A percentile compares a stretch with the other conserved stretches of the same genome.
These are phyloP conservation scores for Aotearoamyces nothofagi DNA, from an alignment of 2,329 filamentous ascomycete genomes.

Conservation along the genomic window DNA sequence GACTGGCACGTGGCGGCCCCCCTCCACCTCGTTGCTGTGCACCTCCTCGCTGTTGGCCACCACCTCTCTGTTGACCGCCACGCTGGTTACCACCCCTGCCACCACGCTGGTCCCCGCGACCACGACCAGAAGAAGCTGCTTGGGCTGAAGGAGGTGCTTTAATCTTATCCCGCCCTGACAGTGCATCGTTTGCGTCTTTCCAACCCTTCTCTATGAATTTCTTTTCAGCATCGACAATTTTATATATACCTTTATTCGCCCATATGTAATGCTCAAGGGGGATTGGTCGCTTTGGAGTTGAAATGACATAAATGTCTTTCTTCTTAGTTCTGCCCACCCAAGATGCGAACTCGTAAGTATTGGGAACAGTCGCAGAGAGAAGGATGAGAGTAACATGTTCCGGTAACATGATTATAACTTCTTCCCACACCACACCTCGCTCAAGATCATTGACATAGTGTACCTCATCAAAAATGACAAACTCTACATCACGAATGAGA, in stretches of 20 bases:
- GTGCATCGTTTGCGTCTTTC: conserved; percentile 78
- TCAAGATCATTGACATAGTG: conserved; percentile 97
- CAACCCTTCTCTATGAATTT: conserved; percentile 83
- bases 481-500: conserved; percentile 91
- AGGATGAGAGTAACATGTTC: conserved; percentile 94
- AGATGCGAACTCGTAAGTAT: conserved; percentile 93
- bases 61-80: conserved; percentile 32
- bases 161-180: conserved; percentile 69
- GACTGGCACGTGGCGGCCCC: conserved; percentile 30
- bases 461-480: conserved; percentile 97
- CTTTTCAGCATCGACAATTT: conserved; percentile 89
- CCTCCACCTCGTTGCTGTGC: conserved; percentile 32
- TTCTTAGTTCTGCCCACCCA: conserved; percentile 98
- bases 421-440: conserved; percentile 95
- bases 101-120: conserved; percentile 36
- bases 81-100: conserved; percentile 37
- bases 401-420: conserved; percentile 98
- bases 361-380: conserved; percentile 90
- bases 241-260: conserved; percentile 84
- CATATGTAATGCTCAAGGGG: conserved; percentile 93
- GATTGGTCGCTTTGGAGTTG: conserved; percentile 86
- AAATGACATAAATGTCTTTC: conserved; percentile 98
- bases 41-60: conserved; percentile 38
- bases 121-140: conserved; percentile 20
- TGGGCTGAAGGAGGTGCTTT: conserved; percentile 27